Conservation (phyloP, 1,284 basidiomycete genomes). For the Anthracocystis panici-leucophaei region DNA sequence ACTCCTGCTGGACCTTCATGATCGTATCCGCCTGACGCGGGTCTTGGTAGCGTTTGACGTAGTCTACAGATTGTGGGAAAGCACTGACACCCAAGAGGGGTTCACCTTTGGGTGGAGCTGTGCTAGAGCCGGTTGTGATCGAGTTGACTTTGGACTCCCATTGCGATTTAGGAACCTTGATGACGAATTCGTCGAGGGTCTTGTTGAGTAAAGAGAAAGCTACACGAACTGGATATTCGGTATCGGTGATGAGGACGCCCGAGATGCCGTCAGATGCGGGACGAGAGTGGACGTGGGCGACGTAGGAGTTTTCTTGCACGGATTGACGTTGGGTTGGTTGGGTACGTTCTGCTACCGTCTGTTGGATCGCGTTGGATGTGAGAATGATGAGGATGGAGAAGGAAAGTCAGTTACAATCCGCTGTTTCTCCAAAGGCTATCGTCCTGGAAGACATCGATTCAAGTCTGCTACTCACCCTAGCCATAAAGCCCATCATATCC, state of each 20-base stretch:
- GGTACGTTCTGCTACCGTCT: constrained; percentile 91
- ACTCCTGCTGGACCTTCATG: constrained; percentile 97
- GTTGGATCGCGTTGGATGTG: background rate
- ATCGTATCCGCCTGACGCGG: constrained; percentile 97
- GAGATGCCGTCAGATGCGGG: constrained; percentile 68
- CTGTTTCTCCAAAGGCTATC: no score
- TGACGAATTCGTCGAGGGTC: constrained; percentile 89
- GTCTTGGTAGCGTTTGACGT: constrained; percentile 95
- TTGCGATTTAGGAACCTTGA: constrained; percentile 78
- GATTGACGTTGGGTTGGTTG: constrained; percentile 78
- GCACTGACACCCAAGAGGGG: constrained; percentile 60
- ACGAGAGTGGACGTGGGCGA: constrained; percentile 84
- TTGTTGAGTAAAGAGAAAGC: constrained; percentile 96
- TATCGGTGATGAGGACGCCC: constrained; percentile 93
- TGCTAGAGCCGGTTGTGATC: constrained; percentile 60
- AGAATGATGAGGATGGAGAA: constrained; percentile 59
- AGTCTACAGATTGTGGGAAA: constrained; percentile 77
- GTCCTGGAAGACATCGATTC: background rate
- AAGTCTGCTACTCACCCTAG: constrained; percentile 54
- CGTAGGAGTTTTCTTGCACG: constrained; percentile 93
- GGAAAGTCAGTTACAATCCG: background rate
- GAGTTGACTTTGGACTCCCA: constrained; percentile 72
- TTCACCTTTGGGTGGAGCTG: constrained; percentile 63
- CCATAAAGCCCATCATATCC: constrained; percentile 69
- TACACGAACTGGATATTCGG: constrained; percentile 95